Evolutionary conservation across 2,329 filamentous ascomycete genomes (phyloP).

Genomic region (Fusarium tuaranense): DNA sequence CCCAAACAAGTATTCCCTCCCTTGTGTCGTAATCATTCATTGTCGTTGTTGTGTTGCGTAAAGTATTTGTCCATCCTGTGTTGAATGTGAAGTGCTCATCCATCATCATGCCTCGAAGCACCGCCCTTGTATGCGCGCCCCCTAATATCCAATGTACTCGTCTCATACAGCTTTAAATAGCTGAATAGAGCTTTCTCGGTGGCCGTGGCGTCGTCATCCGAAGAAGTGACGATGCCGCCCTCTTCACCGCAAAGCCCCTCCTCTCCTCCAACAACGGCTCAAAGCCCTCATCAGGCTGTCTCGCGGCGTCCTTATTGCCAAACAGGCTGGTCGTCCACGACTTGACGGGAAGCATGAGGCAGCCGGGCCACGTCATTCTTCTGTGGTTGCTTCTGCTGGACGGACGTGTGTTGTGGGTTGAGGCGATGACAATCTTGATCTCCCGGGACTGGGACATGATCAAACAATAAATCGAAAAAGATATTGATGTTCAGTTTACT

Average conservation of each 20-base stretch:
- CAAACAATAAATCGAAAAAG: background rate
- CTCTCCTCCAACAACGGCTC: slow-evolving; percentile 39
- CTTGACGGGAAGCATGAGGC: slow-evolving; percentile 26
- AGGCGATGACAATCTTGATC: slow-evolving; percentile 34
- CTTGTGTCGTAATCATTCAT: background rate
- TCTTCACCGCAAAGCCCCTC: slow-evolving; percentile 48
- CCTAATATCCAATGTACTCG: background rate
- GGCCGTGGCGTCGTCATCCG: slow-evolving; percentile 54
- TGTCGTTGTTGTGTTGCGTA: background rate
- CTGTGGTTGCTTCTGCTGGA: background rate
- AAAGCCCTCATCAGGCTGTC: slow-evolving; percentile 29
- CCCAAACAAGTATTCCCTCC: too few relatives aligned
- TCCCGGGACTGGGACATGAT: slow-evolving; percentile 25
- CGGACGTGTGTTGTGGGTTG: slow-evolving; percentile 1
- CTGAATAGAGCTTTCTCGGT: slow-evolving; percentile 53
- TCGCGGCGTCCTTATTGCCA: slow-evolving; percentile 4
- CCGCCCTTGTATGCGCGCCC: background rate
- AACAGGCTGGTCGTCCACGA: slow-evolving; percentile 17
- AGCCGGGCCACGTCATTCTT: slow-evolving; percentile 21
- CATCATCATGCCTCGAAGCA: background rate
- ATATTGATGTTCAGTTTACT: background rate
- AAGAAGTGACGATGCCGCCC: slow-evolving; percentile 56
- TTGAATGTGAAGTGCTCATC: background rate
- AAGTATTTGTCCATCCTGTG: background rate
- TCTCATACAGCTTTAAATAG: background rate